Percentiles rank a stretch among this genome's conserved stretches.
Evolutionary conservation across 148 eudicot genomes (phyloP).

Genomic region (Heliamphora exappendiculata): DNA sequence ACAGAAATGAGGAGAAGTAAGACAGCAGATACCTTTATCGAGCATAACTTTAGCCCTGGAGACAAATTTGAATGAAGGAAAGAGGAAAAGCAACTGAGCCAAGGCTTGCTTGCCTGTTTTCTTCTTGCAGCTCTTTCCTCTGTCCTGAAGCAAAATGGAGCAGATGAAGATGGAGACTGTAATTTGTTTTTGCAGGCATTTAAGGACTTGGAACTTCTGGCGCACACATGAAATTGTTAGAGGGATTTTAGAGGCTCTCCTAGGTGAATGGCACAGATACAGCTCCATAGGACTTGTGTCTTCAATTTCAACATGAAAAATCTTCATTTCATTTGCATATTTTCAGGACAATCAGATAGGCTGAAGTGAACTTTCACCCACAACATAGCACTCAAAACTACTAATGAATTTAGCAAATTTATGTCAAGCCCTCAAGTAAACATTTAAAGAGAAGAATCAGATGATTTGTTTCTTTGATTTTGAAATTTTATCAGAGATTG

Average conservation of each 20-base stretch:
- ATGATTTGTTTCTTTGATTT: no score
- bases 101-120: slow-evolving; percentile 43
- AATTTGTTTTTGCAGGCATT: slow-evolving; percentile 40
- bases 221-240: neutral
- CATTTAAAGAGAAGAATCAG: no score
- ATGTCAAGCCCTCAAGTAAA: neutral
- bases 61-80: neutral
- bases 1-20: neutral
- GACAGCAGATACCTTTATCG: neutral
- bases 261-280: neutral
- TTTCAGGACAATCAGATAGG: neutral
- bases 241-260: slow-evolving; percentile 2
- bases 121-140: slow-evolving; percentile 56
- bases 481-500: no score
- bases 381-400: neutral
- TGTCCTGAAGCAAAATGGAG: slow-evolving; percentile 40
- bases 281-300: neutral
- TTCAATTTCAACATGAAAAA: neutral
- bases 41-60: neutral
- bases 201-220: slow-evolving; percentile 36
- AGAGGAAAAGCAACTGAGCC: neutral
- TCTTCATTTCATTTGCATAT: neutral
- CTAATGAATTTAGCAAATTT: neutral
- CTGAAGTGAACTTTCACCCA: neutral
- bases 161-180: slow-evolving; percentile 38